Base-by-base conservation (phyloP, 2,329 filamentous ascomycete species). In the Botrytis cinerea region DNA sequence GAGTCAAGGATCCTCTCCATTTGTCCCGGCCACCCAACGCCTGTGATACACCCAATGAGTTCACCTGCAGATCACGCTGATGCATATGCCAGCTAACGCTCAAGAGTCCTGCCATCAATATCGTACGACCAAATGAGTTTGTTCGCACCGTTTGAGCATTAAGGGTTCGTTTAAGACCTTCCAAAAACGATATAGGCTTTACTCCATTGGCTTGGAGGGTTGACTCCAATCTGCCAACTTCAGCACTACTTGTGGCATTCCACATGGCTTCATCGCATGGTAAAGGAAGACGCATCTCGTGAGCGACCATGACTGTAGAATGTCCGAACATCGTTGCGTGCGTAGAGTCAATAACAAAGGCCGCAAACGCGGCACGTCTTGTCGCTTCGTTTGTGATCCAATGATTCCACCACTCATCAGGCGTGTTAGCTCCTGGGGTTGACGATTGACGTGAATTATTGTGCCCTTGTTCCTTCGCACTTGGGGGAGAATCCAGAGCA, bases 321-420 rank as follows among this genome's bases (percentile, higher is more conserved):
- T 98, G 96, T 0, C 95, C 96, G 82, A 98, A 98, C 92, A 99
- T 98, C 43, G 94, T 97, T 1, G 95, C 94, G 82, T 99, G 96
- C 2, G 95, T 97, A 7, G 95, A 97, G 81, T 99, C 96, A 76
- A 98, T 91, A 61, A 98, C 90, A 80, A 98, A 98, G 0, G 96
- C 96, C 0, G 93, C 94, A 83, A 98, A 98, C 0, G 95, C 96
- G 5, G 92, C 93, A 74, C 96, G 89, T 45, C 94, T 88, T 0
- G 95, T 98, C 1, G 95, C 93, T 81, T 99, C 96, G 69, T 94
- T 94, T 20, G 92, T 95, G 79, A 98, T 96, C 96, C 96, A 98
- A 78, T 94, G 91, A 78, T 94, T 93, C 96, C 96, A 99, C 86
- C 93, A 96, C 77, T 97, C 94, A 75, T 97, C 94, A 0, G 92